A percentile compares a stretch with the other conserved stretches of the same genome.
phyloP scores from a whole-genome alignment of 1,139 yeast species.

The Sugiyamaella paludigena region DNA sequence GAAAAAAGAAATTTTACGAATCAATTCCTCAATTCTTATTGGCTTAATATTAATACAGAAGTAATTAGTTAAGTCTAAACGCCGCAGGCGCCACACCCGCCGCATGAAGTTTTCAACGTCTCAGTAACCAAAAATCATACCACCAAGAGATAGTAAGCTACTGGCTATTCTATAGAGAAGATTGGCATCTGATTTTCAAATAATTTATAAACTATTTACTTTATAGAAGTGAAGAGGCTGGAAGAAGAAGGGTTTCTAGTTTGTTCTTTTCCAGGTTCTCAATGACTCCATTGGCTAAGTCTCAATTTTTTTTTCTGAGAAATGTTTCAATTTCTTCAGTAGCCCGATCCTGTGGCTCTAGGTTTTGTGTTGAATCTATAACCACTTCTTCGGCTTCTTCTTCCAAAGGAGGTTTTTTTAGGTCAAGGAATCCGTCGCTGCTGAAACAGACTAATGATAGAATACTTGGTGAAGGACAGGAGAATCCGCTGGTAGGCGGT shows the following conservation, averaged over 20 bases:
- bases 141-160: no score
- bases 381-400: neutral
- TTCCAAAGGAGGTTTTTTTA: neutral
- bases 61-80: neutral
- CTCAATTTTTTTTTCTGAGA: constrained; percentile 38
- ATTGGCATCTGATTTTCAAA: no score
- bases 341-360: constrained; percentile 32
- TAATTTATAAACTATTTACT: no score
- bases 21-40: no score
- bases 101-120: neutral
- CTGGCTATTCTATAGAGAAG: no score
- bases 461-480: neutral
- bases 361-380: constrained; percentile 14
- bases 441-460: neutral
- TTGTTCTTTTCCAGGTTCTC: no score
- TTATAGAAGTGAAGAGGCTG: no score
- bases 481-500: neutral
- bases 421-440: neutral
- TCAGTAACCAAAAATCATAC: no score
- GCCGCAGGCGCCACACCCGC: constrained; percentile 1
- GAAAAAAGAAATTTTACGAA: no score
- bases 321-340: constrained; percentile 31
- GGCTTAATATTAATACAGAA: no score
- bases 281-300: constrained; percentile 30
- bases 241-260: no score